phyloP scores from a whole-genome alignment of 2,329 filamentous ascomycete species.

The Sporothrix brunneoviolacea region DNA sequence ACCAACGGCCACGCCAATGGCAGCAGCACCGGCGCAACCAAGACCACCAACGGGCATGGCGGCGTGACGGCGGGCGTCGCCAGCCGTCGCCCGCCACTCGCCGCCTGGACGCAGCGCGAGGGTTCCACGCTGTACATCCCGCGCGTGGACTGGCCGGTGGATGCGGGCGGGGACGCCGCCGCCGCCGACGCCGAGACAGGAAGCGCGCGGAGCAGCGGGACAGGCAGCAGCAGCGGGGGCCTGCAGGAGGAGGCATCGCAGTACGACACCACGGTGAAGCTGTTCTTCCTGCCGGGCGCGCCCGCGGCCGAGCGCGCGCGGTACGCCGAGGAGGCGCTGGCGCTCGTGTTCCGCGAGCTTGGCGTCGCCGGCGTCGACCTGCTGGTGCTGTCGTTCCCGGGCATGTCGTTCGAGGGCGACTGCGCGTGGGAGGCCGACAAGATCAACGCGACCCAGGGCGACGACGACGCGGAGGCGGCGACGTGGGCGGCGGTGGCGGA shows the following conservation, averaged over 20 bases:
- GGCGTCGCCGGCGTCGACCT: slow-evolving; percentile 72
- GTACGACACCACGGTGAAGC: slow-evolving; percentile 92
- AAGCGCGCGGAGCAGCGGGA: slow-evolving; percentile 4
- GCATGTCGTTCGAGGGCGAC: slow-evolving; percentile 87
- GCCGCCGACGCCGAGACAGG: not conserved
- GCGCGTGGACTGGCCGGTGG: slow-evolving; percentile 60
- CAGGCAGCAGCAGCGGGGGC: slow-evolving; percentile 10
- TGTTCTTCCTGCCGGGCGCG: slow-evolving; percentile 81
- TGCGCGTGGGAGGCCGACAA: slow-evolving; percentile 72
- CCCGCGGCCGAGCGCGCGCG: slow-evolving; percentile 56
- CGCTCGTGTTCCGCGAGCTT: slow-evolving; percentile 73
- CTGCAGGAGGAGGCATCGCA: slow-evolving; percentile 73
- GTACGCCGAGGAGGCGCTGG: slow-evolving; percentile 72
- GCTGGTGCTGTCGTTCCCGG: slow-evolving; percentile 87
- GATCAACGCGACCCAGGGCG: slow-evolving; percentile 53
- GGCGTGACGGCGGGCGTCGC: slow-evolving; percentile 20
- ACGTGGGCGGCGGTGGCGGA: slow-evolving; percentile 67
- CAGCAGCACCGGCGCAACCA: slow-evolving; percentile 7
- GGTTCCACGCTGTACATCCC: slow-evolving; percentile 66
- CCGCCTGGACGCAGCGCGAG: slow-evolving; percentile 63
- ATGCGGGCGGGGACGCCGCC: not conserved
- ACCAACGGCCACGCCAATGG: slow-evolving; percentile 26
- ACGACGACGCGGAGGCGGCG: slow-evolving; percentile 59
- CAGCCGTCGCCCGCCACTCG: slow-evolving; percentile 26
- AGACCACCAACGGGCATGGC: slow-evolving; percentile 9